These are phyloP conservation scores for Peronosclerospora sorghi DNA, from an alignment of 352 stramenopile species.

Conservation along the genomic window DNA sequence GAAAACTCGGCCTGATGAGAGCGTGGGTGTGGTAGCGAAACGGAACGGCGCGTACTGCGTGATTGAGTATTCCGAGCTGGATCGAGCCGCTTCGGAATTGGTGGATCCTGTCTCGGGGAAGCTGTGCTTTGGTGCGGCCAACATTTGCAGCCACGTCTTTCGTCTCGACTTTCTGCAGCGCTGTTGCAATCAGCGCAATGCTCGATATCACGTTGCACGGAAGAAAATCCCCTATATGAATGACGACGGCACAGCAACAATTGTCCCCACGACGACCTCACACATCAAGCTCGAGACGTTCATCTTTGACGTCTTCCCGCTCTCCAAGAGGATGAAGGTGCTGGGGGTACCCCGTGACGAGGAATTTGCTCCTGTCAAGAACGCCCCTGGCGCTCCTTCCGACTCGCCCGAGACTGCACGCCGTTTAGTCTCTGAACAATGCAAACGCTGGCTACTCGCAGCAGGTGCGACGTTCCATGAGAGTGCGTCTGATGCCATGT, in stretches of 20 bases:
- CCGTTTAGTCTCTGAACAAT: conserved; percentile 44
- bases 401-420: conserved; percentile 79
- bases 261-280: conserved; percentile 77
- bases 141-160: conserved; percentile 98
- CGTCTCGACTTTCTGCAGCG: no score
- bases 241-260: conserved; percentile 65
- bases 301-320: conserved; percentile 98
- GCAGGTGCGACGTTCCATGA: conserved; percentile 34
- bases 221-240: conserved; percentile 94
- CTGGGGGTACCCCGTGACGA: conserved; percentile 88
- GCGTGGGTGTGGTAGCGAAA: conserved; percentile 84
- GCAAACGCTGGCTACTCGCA: conserved; percentile 46
- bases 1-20: conserved; percentile 88
- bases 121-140: conserved; percentile 90
- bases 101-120: conserved; percentile 53
- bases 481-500: conserved; percentile 20
- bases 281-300: conserved; percentile 97
- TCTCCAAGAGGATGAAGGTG: conserved; percentile 88
- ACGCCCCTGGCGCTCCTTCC: conserved; percentile 47
- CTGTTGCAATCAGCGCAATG: conserved; percentile 3
- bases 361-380: conserved; percentile 89
- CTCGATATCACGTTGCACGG: conserved; percentile 92
- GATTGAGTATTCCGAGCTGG: conserved; percentile 97
- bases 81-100: conserved; percentile 49
- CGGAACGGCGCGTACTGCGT: conserved; percentile 79